phyloP scores from a whole-genome alignment of 1,139 yeast species.

The Saccharomyces hybrid region DNA sequence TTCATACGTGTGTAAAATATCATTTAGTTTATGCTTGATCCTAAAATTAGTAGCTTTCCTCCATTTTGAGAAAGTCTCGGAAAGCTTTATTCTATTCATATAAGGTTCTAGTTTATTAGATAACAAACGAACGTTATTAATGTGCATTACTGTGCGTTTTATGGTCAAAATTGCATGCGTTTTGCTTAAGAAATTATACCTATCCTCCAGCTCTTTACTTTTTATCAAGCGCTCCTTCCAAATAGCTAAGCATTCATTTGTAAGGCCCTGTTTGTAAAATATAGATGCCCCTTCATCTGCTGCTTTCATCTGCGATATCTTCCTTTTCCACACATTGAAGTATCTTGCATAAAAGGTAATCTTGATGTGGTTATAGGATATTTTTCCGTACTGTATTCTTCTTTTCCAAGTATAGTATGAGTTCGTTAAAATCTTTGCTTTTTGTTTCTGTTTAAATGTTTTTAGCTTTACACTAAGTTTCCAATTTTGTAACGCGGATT shows the following conservation, averaged over 20 bases:
- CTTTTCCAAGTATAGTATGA: background rate
- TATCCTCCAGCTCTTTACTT: background rate
- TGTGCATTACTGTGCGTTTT: background rate
- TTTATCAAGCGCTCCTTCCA: background rate
- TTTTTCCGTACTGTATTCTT: background rate
- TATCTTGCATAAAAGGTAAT: background rate
- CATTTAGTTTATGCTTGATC: background rate
- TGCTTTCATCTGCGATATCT: background rate
- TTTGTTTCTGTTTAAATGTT: background rate
- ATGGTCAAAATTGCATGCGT: background rate
- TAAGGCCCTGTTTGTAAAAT: background rate
- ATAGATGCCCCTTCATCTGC: background rate
- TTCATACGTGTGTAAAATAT: background rate
- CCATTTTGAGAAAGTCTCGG: background rate
- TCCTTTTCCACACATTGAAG: background rate
- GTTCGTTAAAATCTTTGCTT: background rate
- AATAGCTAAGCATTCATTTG: background rate
- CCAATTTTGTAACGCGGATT: background rate
- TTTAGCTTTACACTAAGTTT: background rate
- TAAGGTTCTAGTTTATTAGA: background rate
- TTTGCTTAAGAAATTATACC: background rate
- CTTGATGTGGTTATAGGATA: background rate
- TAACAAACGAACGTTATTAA: background rate
- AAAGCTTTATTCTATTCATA: background rate
- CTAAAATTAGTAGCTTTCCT: background rate